Evolutionary conservation across 768 basidiomycete species (phyloP).

Genomic region (Aureoboletus auriporus): DNA sequence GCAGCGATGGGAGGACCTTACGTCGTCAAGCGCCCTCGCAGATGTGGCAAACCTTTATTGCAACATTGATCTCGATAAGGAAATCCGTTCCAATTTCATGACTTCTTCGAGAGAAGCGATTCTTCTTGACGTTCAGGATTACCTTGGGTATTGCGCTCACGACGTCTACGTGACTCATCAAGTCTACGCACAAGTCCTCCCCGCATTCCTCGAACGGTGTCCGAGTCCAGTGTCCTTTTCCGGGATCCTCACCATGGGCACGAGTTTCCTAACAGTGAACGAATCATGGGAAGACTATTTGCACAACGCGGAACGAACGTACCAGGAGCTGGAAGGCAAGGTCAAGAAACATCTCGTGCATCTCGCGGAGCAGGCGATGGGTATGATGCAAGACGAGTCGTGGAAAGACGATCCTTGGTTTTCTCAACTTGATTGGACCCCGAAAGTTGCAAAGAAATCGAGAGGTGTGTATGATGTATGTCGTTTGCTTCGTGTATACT

Average conservation of each 20-base stretch:
- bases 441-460: conserved; percentile 71
- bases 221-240: conserved; percentile 93
- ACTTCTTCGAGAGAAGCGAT: conserved; percentile 62
- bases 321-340: conserved; percentile 61
- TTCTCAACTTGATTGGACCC: conserved; percentile 92
- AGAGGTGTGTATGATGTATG: conserved; percentile 48
- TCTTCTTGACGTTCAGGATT: conserved; percentile 59
- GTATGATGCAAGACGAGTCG: conserved; percentile 42
- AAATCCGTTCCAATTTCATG: conserved; percentile 74
- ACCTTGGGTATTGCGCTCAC: conserved; percentile 78
- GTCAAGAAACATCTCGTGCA: conserved; percentile 60
- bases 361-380: conserved; percentile 58
- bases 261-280: conserved; percentile 87
- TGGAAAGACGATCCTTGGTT: conserved; percentile 83
- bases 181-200: conserved; percentile 74
- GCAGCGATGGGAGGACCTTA: conserved; percentile 89
- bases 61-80: conserved; percentile 74
- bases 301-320: conserved; percentile 70
- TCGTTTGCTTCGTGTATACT: neutral
- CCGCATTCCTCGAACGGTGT: conserved; percentile 76
- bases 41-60: conserved; percentile 93
- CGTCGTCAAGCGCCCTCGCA: conserved; percentile 85
- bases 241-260: conserved; percentile 88
- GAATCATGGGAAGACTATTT: conserved; percentile 86
- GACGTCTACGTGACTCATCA: conserved; percentile 85